A percentile compares a stretch with the other conserved stretches of the same genome.
These are phyloP conservation scores for Pueraria montana DNA, from an alignment of 306 rosid genomes.

Conservation along the genomic window DNA sequence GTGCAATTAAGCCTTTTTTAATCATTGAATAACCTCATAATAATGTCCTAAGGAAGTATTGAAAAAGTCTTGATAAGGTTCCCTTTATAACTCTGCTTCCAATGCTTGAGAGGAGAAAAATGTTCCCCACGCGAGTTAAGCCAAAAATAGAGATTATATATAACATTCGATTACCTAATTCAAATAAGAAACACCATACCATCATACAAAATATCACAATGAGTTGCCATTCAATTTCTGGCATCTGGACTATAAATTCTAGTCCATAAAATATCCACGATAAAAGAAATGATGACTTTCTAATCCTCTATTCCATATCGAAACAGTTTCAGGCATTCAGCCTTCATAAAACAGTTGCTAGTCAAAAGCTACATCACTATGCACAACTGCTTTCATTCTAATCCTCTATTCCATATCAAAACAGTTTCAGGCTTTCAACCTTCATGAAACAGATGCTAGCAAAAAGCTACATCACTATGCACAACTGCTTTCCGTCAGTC, in stretches of 20 bases:
- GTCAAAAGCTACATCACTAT: background rate
- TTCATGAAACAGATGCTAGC: no score
- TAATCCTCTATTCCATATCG: background rate
- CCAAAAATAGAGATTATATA: background rate
- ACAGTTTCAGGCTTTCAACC: no score
- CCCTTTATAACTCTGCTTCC: background rate
- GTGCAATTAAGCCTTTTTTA: no score
- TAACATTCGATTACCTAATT: background rate
- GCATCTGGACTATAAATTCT: background rate
- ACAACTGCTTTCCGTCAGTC: background rate
- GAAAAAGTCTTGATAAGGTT: background rate
- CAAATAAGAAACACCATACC: background rate
- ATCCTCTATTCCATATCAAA: no score
- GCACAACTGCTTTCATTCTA: background rate
- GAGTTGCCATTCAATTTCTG: background rate
- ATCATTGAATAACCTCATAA: no score
- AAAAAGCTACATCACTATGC: constrained; percentile 4
- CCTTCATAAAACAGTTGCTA: background rate
- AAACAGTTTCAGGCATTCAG: constrained; percentile 13
- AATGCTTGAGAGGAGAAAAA: background rate
- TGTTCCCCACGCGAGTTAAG: background rate
- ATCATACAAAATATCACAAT: background rate
- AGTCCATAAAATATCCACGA: background rate
- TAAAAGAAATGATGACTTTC: background rate
- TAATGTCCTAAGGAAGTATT: background rate